Base-by-base conservation (phyloP, 192 early-diverging fungal species). In the Umbelopsis vinacea region DNA sequence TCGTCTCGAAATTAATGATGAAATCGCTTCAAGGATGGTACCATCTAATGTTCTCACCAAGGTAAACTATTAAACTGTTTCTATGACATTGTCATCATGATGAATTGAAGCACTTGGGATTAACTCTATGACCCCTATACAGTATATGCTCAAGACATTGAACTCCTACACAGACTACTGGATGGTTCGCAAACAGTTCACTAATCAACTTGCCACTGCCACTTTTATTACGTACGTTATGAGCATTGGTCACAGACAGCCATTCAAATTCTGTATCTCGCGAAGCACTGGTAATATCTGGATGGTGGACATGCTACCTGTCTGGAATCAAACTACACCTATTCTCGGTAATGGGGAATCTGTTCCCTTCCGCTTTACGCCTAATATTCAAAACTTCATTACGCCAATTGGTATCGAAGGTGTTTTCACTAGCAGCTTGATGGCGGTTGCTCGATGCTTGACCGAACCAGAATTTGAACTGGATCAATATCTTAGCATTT, bases 341-440 rank as follows among this genome's bases (percentile, higher is more conserved):
- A 73, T 84, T 14, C 85, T 88, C 47, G 89, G 88, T 68, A 91
- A 86, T 78, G 86, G 83, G 37, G 98, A 99, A 78, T 78, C 91
- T 5, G 94, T 99, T 24, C 98, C 97, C 5, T 99, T 99, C 93
- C 89, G 98, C 10, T 88, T 98, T 79, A 99, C 98, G 10, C 98
- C 97, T 14, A 97, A 95, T 82, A 91, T 99, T 63, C 96, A 98
- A 85, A 81, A 92, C 38, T 98, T 98, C 83, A 92, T 98, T 52
- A 95, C 94, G 7, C 92, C 92, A 33, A 89, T 93, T 69, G 96
- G 97, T 6, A 86, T 99, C 8, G 98, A 98, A 67, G 97, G 98
- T 17, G 86, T 95, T 10, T 96, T 98, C 72, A 90, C 91, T 21
- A 89, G 87, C 53, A 88, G 88, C 9, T 70, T 99, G 15, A 90